These are phyloP conservation scores for Stephania cephalantha DNA, from an alignment of 164 flowering plant genomes.

Conservation along the genomic window DNA sequence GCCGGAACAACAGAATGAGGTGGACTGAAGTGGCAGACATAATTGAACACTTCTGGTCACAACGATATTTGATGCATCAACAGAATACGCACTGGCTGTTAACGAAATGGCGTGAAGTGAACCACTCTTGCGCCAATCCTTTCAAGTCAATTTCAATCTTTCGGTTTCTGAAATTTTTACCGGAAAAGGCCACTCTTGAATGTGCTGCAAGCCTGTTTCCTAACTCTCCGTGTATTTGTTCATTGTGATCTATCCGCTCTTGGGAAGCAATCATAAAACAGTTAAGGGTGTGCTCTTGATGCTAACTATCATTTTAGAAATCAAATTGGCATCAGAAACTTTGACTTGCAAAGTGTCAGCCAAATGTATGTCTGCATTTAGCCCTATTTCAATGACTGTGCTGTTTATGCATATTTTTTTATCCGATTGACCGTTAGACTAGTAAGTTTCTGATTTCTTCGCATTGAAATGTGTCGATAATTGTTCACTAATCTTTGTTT, in stretches of 20 bases:
- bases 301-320: neutral
- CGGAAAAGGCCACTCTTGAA: neutral
- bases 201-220: neutral
- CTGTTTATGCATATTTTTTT: neutral
- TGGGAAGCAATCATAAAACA: neutral
- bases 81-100: constrained; percentile 1
- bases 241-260: neutral
- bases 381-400: too few species aligned
- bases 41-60: neutral
- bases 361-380: neutral
- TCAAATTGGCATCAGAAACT: neutral
- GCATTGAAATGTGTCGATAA: too few species aligned
- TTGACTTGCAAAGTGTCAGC: neutral
- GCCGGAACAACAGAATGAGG: neutral
- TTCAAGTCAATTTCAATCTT: neutral
- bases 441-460: too few species aligned
- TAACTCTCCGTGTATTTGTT: neutral
- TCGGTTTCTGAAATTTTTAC: neutral
- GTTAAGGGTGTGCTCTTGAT: neutral
- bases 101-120: neutral
- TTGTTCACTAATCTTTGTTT: too few species aligned
- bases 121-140: neutral
- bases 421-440: neutral
- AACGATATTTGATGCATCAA: neutral
- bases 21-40: neutral